Percentiles rank a stretch among this genome's conserved stretches.
phyloP scores from a whole-genome alignment of 352 stramenopile species.

The Phytophthora pisi region DNA sequence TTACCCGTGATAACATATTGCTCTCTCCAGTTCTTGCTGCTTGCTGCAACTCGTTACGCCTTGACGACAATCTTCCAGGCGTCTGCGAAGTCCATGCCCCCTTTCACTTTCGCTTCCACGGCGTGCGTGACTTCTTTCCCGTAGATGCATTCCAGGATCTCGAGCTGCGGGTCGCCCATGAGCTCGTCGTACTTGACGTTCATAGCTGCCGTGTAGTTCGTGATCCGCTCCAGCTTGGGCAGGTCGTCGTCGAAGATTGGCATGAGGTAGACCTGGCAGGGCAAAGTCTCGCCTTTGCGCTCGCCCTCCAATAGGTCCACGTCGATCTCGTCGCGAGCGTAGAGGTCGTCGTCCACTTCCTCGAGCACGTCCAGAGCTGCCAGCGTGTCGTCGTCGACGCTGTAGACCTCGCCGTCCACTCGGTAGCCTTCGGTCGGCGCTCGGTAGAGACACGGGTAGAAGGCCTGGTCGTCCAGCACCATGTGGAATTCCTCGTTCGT shows the following conservation, averaged over 20 bases:
- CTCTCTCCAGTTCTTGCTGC: too few species aligned
- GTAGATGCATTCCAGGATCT: slow-evolving; percentile 64
- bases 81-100: slow-evolving; percentile 42
- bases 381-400: slow-evolving; percentile 59
- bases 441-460: slow-evolving; percentile 72
- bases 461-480: slow-evolving; percentile 64
- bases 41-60: background rate
- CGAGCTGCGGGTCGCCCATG: slow-evolving; percentile 43
- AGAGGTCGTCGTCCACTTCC: slow-evolving; percentile 52
- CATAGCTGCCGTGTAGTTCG: slow-evolving; percentile 46
- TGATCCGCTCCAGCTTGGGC: slow-evolving; percentile 37
- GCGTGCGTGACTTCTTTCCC: slow-evolving; percentile 33
- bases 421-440: slow-evolving; percentile 43
- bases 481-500: slow-evolving; percentile 53
- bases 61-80: slow-evolving; percentile 40
- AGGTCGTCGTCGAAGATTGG: slow-evolving; percentile 37
- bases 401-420: slow-evolving; percentile 67
- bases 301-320: slow-evolving; percentile 43
- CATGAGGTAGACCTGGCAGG: slow-evolving; percentile 51
- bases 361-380: slow-evolving; percentile 66
- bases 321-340: slow-evolving; percentile 54
- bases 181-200: slow-evolving; percentile 40
- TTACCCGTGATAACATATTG: too few species aligned
- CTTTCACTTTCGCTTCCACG: slow-evolving; percentile 42
- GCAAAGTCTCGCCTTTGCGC: slow-evolving; percentile 22